These are phyloP conservation scores for Apiospora aurea DNA, from an alignment of 2,329 filamentous ascomycete species.

Conservation along the genomic window DNA sequence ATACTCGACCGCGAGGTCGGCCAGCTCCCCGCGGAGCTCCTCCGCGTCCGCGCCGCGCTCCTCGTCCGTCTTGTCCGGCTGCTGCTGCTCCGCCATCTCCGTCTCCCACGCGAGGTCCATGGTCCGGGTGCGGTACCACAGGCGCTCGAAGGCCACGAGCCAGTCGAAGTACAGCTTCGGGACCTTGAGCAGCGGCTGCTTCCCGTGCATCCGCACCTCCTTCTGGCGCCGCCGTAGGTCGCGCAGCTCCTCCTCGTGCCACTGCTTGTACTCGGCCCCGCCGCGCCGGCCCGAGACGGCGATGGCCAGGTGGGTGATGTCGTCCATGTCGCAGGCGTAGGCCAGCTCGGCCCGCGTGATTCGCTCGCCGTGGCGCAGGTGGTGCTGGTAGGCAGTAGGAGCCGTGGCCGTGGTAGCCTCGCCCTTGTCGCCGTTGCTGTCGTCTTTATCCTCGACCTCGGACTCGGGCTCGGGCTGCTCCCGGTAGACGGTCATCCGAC, in stretches of 20 bases:
- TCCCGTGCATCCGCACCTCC: too few relatives aligned
- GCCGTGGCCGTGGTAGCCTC: background rate
- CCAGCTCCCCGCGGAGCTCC: background rate
- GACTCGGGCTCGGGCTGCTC: background rate
- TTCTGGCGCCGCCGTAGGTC: background rate
- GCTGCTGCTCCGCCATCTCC: background rate
- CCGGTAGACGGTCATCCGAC: background rate
- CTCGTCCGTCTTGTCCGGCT: background rate
- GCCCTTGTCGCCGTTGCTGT: too few relatives aligned
- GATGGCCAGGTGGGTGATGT: background rate
- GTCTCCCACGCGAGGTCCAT: conserved; percentile 2
- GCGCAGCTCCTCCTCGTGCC: background rate
- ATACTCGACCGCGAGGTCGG: background rate
- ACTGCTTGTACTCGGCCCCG: background rate
- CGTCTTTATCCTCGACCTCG: background rate
- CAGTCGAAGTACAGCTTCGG: background rate
- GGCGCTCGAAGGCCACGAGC: conserved; percentile 21
- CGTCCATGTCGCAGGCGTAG: conserved; percentile 4
- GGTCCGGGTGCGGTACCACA: background rate
- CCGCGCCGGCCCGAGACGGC: background rate
- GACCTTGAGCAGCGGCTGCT: background rate
- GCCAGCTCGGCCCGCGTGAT: background rate
- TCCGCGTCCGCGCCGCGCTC: background rate
- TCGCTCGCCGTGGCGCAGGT: background rate
- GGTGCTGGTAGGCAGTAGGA: background rate